Conservation (phyloP, 768 basidiomycete species). For the Rhizopogon sp. region DNA sequence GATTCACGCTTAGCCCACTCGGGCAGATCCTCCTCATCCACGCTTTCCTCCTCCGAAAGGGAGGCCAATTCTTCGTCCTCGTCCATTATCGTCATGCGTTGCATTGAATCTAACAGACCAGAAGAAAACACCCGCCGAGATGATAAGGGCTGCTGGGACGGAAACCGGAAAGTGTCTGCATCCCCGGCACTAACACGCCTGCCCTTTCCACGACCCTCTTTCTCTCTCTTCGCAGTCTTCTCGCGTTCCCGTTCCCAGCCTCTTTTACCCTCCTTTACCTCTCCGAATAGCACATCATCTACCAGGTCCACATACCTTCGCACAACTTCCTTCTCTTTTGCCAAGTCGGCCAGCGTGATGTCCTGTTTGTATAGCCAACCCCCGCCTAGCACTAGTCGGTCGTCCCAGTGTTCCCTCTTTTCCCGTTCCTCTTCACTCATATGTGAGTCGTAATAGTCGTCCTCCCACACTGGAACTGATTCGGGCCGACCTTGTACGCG, state of each 20-base stretch:
- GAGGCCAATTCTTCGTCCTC: slow-evolving; percentile 56
- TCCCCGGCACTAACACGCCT: slow-evolving; percentile 26
- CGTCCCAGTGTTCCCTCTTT: slow-evolving; percentile 76
- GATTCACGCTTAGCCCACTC: slow-evolving; percentile 64
- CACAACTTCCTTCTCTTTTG: slow-evolving; percentile 54
- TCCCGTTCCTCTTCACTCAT: slow-evolving; percentile 45
- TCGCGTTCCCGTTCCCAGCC: slow-evolving; percentile 46
- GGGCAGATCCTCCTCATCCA: slow-evolving; percentile 72
- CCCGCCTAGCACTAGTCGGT: slow-evolving; percentile 70
- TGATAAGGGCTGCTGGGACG: slow-evolving; percentile 13
- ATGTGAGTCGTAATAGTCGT: slow-evolving; percentile 39
- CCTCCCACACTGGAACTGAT: slow-evolving; percentile 78
- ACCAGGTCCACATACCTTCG: slow-evolving; percentile 68
- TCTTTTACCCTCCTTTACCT: slow-evolving; percentile 40
- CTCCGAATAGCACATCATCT: slow-evolving; percentile 73
- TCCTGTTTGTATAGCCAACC: slow-evolving; percentile 82
- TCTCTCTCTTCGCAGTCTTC: slow-evolving; percentile 39
- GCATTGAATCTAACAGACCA: slow-evolving; percentile 52
- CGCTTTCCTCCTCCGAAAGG: slow-evolving; percentile 34
- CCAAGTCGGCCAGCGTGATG: slow-evolving; percentile 46
- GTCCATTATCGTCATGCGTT: slow-evolving; percentile 39
- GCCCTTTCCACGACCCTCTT: slow-evolving; percentile 34
- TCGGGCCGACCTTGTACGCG: slow-evolving; percentile 62
- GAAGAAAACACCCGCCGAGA: slow-evolving; percentile 55
- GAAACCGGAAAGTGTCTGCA: slow-evolving; percentile 18